Evolutionary conservation across 352 stramenopile species (phyloP).

Genomic region (Aphanomyces cochlioides): DNA sequence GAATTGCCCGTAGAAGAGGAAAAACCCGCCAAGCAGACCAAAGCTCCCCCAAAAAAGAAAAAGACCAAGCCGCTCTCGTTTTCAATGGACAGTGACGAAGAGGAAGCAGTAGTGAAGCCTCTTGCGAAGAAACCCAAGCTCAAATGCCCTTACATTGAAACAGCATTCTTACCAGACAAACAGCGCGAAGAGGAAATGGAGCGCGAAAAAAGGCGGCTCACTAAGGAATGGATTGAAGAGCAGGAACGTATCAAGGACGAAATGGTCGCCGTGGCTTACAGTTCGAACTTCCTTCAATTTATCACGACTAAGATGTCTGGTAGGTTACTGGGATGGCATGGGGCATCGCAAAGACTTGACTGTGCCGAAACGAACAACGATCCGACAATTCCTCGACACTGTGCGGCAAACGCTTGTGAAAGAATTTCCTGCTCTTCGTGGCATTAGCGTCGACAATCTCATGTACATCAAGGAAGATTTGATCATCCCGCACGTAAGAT

Average conservation of each 20-base stretch:
- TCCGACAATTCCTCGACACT: constrained; percentile 83
- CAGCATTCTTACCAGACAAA: constrained; percentile 93
- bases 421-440: constrained; percentile 92
- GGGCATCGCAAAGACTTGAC: constrained; percentile 92
- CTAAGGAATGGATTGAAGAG: constrained; percentile 88
- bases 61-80: constrained; percentile 68
- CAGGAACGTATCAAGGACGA: constrained; percentile 93
- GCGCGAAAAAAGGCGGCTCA: constrained; percentile 73
- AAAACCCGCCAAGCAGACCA: constrained; percentile 36
- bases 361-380: constrained; percentile 91
- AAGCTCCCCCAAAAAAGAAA: constrained; percentile 70
- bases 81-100: constrained; percentile 79
- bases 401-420: constrained; percentile 86
- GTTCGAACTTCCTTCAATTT: not conserved
- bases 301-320: not conserved
- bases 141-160: constrained; percentile 93
- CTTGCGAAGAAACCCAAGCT: constrained; percentile 59
- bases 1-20: constrained; percentile 31
- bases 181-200: constrained; percentile 83
- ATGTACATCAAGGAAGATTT: constrained; percentile 98
- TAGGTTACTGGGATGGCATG: constrained; percentile 95
- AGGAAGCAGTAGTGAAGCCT: constrained; percentile 42
- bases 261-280: constrained; percentile 17
- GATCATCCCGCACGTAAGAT: constrained; percentile 92
- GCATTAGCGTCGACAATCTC: constrained; percentile 89